Evolutionary conservation across 1,139 yeast genomes (phyloP).

Genomic region (Zygosaccharomyces sapae): DNA sequence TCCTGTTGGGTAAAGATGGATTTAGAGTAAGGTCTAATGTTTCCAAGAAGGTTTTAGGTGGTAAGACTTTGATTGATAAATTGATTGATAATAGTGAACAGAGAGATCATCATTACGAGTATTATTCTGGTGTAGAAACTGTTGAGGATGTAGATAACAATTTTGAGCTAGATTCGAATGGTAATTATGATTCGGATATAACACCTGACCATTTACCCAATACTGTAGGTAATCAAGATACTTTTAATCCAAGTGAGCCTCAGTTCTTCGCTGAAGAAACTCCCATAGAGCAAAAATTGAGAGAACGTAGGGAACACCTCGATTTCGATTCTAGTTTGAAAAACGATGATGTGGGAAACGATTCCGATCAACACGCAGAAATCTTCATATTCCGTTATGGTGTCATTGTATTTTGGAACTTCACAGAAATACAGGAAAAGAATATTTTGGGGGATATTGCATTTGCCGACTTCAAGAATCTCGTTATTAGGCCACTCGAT

Average conservation of each 20-base stretch:
- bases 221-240: slow-evolving; percentile 32
- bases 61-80: slow-evolving; percentile 67
- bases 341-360: slow-evolving; percentile 8
- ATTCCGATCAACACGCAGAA: slow-evolving; percentile 69
- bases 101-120: slow-evolving; percentile 86
- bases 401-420: slow-evolving; percentile 95
- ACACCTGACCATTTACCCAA: slow-evolving; percentile 30
- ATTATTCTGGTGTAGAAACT: slow-evolving; percentile 76
- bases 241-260: slow-evolving; percentile 63
- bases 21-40: slow-evolving; percentile 78
- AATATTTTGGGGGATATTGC: slow-evolving; percentile 88
- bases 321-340: slow-evolving; percentile 10
- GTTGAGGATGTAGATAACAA: slow-evolving; percentile 61
- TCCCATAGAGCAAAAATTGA: slow-evolving; percentile 17
- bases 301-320: slow-evolving; percentile 20
- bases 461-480: slow-evolving; percentile 44
- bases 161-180: slow-evolving; percentile 35
- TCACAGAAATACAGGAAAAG: slow-evolving; percentile 87
- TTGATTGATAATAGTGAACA: slow-evolving; percentile 77
- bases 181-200: slow-evolving; percentile 17
- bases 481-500: slow-evolving; percentile 70
- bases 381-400: slow-evolving; percentile 88
- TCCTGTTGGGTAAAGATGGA: slow-evolving; percentile 83
- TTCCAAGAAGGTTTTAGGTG: slow-evolving; percentile 54
- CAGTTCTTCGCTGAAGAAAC: slow-evolving; percentile 50